These are phyloP conservation scores for Chaetoceros tenuissimus DNA, from an alignment of 108 stramenopile genomes.

Conservation along the genomic window DNA sequence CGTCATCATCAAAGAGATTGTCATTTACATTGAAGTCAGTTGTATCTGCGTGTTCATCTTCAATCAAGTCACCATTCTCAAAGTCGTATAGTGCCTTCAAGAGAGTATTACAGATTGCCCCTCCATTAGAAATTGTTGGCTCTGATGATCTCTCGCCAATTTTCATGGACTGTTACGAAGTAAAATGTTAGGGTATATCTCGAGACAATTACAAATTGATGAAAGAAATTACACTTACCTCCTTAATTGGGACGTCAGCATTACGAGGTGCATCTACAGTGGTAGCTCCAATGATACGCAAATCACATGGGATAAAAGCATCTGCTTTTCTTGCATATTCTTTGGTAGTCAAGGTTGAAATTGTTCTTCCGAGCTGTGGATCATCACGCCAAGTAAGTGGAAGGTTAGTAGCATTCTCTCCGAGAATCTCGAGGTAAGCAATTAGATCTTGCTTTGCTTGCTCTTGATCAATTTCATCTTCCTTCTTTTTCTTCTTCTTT, in stretches of 20 bases:
- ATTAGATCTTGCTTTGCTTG: conserved; percentile 79
- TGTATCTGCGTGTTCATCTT: conserved; percentile 4
- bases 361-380: conserved; percentile 58
- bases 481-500: no score
- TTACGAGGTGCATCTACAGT: conserved; percentile 63
- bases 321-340: conserved; percentile 73
- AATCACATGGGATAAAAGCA: conserved; percentile 76
- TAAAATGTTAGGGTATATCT: background rate
- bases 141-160: conserved; percentile 19
- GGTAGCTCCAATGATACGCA: conserved; percentile 65
- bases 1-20: conserved; percentile 66
- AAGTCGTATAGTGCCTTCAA: conserved; percentile 83
- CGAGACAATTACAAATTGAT: background rate
- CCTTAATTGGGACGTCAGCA: conserved; percentile 75
- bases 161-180: conserved; percentile 19
- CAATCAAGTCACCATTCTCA: conserved; percentile 45
- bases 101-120: conserved; percentile 68
- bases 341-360: conserved; percentile 51
- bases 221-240: conserved; percentile 25
- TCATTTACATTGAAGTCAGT: conserved; percentile 10
- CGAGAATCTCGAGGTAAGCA: conserved; percentile 82
- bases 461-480: conserved; percentile 56
- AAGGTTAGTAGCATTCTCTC: conserved; percentile 68
- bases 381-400: conserved; percentile 80
- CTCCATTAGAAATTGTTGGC: conserved; percentile 73